Evolutionary conservation across 164 flowering plant species (phyloP), one percentile per base, ranked within the genome.

Genomic region (Akebia trifoliata): DNA sequence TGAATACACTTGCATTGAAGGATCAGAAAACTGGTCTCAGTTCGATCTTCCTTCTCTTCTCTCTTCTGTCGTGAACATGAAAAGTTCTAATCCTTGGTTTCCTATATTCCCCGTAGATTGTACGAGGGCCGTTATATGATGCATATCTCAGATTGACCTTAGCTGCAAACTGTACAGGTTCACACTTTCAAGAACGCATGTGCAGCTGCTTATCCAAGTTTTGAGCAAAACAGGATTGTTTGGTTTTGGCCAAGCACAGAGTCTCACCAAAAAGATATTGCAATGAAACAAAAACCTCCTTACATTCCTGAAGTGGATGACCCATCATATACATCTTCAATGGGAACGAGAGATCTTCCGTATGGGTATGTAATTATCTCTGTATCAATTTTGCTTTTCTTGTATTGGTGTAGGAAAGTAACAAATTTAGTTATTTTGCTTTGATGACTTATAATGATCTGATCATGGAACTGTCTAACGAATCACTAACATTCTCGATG

Each of bases 191-290:
- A 78, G 71, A 82, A 77, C 60, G 98, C 98, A 26, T 89, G 97
- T 76, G 98, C 69, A 2, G 73, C 81, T 56, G 84, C 57, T 62
- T 93, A 93, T 75, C 98, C 98, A 42, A 82, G 80, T 56, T 64
- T 75, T 7, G 91, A 77, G 65, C 95, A 89, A 67, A 77, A 89
- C 52, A 78, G 68, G 14, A 86, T 92, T 54, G 81, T 92, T 43
- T 92, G 98, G 98, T 89, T 92, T 75, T 92, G 96, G 98, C 94
- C 97, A 29, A 89, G 73, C 56, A 50, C 76, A 25, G 92, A 81
- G 60, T 83, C 90, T 34, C 75, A 64, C 29, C 81, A 60, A 65
- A 79, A 78, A 68, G 81, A 86, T 69, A 81, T 92, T 36, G 44
- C 69, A 8, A 18, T 30, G 35, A 71, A 67, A 69, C 71, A 78